phyloP scores from a whole-genome alignment of 257 asterid genomes.

The Lycium barbarum region DNA sequence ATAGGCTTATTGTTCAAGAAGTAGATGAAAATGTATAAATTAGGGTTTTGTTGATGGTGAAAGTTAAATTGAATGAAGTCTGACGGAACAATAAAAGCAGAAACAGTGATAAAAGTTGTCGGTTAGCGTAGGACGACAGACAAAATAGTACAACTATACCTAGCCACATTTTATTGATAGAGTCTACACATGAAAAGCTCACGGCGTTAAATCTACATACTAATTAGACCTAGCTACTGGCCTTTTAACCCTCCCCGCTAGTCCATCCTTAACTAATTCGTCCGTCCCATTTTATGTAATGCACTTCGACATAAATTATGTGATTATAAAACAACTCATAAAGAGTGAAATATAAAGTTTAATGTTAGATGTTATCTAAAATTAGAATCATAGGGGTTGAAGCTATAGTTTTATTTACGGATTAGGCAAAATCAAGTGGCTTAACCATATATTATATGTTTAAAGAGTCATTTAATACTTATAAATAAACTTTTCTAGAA shows the following conservation, averaged over 20 bases:
- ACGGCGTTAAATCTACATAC: constrained; percentile 37
- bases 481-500: too few species aligned
- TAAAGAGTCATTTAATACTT: too few species aligned
- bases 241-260: neutral
- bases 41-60: neutral
- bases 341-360: too few species aligned
- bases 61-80: neutral
- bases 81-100: constrained; percentile 37
- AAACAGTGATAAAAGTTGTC: constrained; percentile 38
- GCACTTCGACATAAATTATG: too few species aligned
- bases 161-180: neutral
- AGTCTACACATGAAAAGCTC: constrained; percentile 42
- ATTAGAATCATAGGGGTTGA: too few species aligned
- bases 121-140: constrained; percentile 46
- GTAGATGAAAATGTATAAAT: neutral
- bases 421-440: too few species aligned
- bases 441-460: too few species aligned
- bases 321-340: too few species aligned
- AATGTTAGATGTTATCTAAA: too few species aligned
- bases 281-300: too few species aligned
- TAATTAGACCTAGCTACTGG: neutral
- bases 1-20: neutral
- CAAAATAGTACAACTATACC: constrained; percentile 45
- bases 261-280: neutral
- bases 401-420: too few species aligned